Percentiles rank a stretch among this genome's conserved stretches.
Conservation (phyloP, 179 eudicot species). For the Silene vulgaris region DNA sequence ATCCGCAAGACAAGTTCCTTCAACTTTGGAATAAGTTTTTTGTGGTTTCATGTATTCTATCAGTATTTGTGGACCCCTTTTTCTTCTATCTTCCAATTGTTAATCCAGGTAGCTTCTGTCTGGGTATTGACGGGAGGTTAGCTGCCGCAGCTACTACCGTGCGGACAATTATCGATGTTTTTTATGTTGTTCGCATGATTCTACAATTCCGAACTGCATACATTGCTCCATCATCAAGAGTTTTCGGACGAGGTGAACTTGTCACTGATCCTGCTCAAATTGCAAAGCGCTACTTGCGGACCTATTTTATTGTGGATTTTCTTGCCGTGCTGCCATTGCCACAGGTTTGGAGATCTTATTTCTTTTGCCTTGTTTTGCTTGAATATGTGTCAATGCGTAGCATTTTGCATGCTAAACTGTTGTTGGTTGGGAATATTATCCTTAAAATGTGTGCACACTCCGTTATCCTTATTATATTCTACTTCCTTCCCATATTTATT, state of each 20-base stretch:
- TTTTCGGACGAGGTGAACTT: conserved; percentile 98
- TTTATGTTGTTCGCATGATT: conserved; percentile 85
- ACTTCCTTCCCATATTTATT: too few relatives aligned
- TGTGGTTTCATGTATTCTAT: conserved; percentile 76
- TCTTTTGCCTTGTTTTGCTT: not conserved
- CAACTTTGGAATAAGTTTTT: conserved; percentile 78
- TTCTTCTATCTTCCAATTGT: conserved; percentile 89
- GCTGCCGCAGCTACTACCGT: conserved; percentile 75
- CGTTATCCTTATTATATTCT: not conserved
- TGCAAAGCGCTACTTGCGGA: conserved; percentile 74
- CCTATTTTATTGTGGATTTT: conserved; percentile 76
- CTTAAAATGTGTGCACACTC: not conserved
- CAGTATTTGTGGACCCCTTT: conserved; percentile 84
- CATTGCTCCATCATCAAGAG: conserved; percentile 97
- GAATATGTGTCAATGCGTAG: not conserved
- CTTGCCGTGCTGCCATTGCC: conserved; percentile 95
- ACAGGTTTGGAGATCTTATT: conserved; percentile 50
- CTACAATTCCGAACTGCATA: conserved; percentile 94
- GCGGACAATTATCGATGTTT: conserved; percentile 74
- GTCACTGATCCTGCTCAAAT: conserved; percentile 84
- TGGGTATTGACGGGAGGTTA: conserved; percentile 64
- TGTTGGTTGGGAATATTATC: not conserved
- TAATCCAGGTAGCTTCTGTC: conserved; percentile 39
- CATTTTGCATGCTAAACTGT: conserved; percentile 9
- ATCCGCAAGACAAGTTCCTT: conserved; percentile 92